A percentile compares a stretch with the other conserved stretches of the same genome.
phyloP scores from a whole-genome alignment of 2,329 filamentous ascomycete genomes.

The Mollisia scopiformis region DNA sequence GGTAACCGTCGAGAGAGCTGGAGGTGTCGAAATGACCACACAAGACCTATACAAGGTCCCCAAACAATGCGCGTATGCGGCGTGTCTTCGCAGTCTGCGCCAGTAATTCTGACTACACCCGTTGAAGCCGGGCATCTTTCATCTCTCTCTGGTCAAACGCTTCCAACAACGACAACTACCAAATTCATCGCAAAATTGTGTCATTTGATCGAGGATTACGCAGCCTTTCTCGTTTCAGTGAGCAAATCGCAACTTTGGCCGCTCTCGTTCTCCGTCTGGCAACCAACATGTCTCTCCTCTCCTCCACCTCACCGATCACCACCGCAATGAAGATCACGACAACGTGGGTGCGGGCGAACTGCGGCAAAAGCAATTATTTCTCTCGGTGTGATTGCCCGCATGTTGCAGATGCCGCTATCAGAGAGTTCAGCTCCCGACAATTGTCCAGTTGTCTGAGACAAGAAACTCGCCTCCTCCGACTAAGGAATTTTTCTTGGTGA shows the following conservation, averaged over 20 bases:
- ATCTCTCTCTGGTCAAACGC: too few species aligned
- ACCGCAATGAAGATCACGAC: neutral
- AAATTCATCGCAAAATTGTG: too few species aligned
- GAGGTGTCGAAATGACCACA: too few species aligned
- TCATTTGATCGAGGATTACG: too few species aligned
- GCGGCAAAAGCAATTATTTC: neutral
- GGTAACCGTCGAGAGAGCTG: neutral
- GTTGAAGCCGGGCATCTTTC: too few species aligned
- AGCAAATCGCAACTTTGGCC: too few species aligned
- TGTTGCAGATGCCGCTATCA: neutral
- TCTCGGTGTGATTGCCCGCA: neutral
- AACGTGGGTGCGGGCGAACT: neutral
- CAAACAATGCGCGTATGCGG: neutral
- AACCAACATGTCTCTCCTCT: too few species aligned
- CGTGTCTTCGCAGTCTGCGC: neutral
- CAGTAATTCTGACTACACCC: neutral
- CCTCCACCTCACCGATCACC: neutral
- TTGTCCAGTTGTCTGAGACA: neutral
- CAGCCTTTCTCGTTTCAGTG: too few species aligned
- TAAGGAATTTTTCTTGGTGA: neutral
- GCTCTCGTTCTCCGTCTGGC: neutral
- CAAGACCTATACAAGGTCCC: neutral
- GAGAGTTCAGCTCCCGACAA: neutral
- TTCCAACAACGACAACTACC: too few species aligned
- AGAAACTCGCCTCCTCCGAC: neutral